Base-by-base conservation (phyloP, 768 basidiomycete genomes). In the Suillus americanus region DNA sequence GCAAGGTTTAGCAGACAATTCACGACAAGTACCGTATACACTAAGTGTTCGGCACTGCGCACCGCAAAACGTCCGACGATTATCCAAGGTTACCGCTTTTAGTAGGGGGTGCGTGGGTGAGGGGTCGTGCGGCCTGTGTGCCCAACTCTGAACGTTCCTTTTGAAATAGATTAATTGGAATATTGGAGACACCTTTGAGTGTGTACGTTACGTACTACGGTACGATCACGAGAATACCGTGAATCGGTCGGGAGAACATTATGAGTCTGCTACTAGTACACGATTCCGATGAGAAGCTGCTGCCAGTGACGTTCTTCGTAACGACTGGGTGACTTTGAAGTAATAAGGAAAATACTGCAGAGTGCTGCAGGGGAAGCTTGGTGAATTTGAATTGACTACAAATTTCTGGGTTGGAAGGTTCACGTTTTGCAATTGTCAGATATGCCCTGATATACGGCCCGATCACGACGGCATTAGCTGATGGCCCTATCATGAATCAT, bases 201-300 rank as follows among this genome's bases (percentile, higher is more conserved):
- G 38, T 74, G 23, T 80, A 80, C 64, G 78, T 80, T 14, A 77
- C 79, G 33, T 45, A 45, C 43, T 43, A 3, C 2, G 43, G 20
- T 12, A 46, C n/a, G n/a, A n/a, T 81, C 79, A 10, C 62, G 73
- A n/a, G 75, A 75, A 62, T 64, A 61, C 6, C 48, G 48, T 25
- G 48, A 77, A 35, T 54, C 74, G 25, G 51, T 68, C 41, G 59
- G 62, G 13, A 75, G 64, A 54, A 30, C 14, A 50, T 50, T 0
- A 74, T 76, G 13, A 25, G 76, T 20, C 64, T 78, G 10, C 64
- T 77, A 13, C 6, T 30, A 30, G 33, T 35, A 35, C 67, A 69
- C 5, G 67, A 74, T 56, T 77, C 75, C 63, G 68, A 77, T 37
- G 55, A 62, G 3, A 53, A 63, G n/a, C 23, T 73, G 18, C 69